phyloP scores from a whole-genome alignment of 257 asterid species.

The Paulownia fortunei region DNA sequence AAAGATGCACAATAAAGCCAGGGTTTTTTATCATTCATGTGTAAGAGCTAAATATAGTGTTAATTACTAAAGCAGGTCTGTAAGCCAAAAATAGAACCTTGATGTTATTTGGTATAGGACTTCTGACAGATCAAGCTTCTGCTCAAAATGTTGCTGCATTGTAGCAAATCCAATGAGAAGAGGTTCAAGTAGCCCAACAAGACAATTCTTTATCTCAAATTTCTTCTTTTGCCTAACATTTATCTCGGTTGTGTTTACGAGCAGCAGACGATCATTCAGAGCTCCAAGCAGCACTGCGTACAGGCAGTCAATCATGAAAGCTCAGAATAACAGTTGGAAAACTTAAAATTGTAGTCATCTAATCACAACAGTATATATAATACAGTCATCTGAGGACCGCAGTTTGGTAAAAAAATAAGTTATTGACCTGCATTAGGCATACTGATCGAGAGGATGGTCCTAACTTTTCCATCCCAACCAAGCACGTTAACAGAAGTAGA shows the following conservation, averaged over 20 bases:
- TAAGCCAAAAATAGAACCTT: conserved; percentile 56
- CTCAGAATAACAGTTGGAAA: conserved; percentile 34
- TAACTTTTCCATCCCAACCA: conserved; percentile 99
- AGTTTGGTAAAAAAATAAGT: conserved; percentile 28
- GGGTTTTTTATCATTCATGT: conserved; percentile 7
- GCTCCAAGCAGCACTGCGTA: conserved; percentile 91
- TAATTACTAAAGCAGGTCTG: conserved; percentile 21
- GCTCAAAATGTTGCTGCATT: conserved; percentile 97
- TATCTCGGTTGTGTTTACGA: conserved; percentile 82
- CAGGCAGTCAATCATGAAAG: conserved; percentile 34
- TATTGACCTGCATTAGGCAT: conserved; percentile 93
- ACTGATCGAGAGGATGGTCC: conserved; percentile 88
- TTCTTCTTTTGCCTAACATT: conserved; percentile 96
- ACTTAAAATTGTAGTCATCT: conserved; percentile 19
- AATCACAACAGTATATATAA: background rate
- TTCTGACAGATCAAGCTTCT: conserved; percentile 97
- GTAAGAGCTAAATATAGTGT: conserved; percentile 18
- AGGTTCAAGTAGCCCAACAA: conserved; percentile 98
- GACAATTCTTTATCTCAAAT: conserved; percentile 87
- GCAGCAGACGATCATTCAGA: conserved; percentile 90
- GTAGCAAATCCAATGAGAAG: conserved; percentile 97
- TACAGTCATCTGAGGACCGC: conserved; percentile 10
- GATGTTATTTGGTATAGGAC: conserved; percentile 97
- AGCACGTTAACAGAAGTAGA: conserved; percentile 84
- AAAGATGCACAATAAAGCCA: conserved; percentile 29